A percentile compares a stretch with the other conserved stretches of the same genome.
phyloP scores from a whole-genome alignment of 1,284 basidiomycete species.

The Microbotryomycetes sp. region DNA sequence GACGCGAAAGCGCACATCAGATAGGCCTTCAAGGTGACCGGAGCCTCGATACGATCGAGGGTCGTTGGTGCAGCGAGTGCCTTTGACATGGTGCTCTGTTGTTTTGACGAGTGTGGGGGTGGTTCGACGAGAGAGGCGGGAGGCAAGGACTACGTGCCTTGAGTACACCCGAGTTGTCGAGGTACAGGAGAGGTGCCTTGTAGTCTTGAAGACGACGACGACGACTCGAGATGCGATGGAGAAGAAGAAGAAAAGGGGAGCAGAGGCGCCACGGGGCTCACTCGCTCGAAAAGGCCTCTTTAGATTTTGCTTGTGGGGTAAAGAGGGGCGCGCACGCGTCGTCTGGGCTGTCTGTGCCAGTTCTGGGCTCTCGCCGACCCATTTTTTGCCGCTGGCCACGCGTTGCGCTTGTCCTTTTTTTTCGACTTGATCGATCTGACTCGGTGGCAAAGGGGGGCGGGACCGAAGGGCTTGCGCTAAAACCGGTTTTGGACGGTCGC shows the following conservation, averaged over 20 bases:
- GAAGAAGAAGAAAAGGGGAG: not conserved
- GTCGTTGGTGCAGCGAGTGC: slow-evolving; percentile 11
- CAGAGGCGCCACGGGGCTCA: not conserved
- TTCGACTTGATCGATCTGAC: no score
- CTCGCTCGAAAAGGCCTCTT: no score
- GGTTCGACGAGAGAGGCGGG: not conserved
- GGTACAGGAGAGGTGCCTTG: not conserved
- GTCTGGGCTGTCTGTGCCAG: not conserved
- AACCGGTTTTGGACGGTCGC: no score
- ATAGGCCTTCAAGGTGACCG: slow-evolving; percentile 36
- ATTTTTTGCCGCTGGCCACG: not conserved
- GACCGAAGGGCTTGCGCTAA: no score
- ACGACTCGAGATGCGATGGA: not conserved
- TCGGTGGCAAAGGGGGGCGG: no score
- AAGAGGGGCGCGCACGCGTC: not conserved
- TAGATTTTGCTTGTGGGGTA: not conserved
- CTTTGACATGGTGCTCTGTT: not conserved
- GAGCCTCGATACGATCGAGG: slow-evolving; percentile 33
- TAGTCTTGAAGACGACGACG: not conserved
- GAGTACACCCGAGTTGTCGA: not conserved
- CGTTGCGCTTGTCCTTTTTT: not conserved
- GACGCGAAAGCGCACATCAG: slow-evolving; percentile 34
- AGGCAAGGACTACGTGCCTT: not conserved
- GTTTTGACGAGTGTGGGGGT: not conserved
- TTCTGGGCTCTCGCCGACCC: not conserved